phyloP scores from a whole-genome alignment of 768 basidiomycete species.

The Amanita molliuscula region DNA sequence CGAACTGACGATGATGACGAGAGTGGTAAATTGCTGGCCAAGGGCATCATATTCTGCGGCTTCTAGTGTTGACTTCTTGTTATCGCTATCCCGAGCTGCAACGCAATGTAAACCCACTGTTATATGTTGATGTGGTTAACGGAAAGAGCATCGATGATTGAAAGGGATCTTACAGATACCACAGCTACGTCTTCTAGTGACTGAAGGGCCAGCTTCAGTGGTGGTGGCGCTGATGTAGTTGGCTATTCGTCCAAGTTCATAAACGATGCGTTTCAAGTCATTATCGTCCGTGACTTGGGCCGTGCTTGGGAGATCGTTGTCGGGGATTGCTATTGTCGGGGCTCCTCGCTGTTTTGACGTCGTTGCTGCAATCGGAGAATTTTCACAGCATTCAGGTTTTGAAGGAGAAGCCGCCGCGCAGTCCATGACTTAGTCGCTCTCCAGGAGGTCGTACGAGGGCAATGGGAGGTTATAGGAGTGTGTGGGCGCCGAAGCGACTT shows the following conservation, averaged over 20 bases:
- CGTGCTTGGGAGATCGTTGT: background rate
- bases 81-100: background rate
- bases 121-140: background rate
- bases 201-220: background rate
- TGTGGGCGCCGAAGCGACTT: background rate
- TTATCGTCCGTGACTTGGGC: background rate
- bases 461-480: background rate
- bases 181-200: background rate
- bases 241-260: background rate
- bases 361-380: background rate
- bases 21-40: constrained; percentile 5
- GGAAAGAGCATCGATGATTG: background rate
- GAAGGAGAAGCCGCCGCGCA: background rate
- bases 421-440: background rate
- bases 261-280: background rate
- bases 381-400: background rate
- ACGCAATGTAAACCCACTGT: background rate
- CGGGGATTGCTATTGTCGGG: background rate
- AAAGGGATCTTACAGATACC: background rate
- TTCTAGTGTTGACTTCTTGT: background rate
- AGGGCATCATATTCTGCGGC: constrained; percentile 5
- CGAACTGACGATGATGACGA: constrained; percentile 6
- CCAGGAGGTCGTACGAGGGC: background rate
- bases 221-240: background rate
- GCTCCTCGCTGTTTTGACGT: background rate